Percentiles rank a stretch among this genome's conserved stretches.
phyloP scores from a whole-genome alignment of 1,284 basidiomycete species.

The Rhodotorula sp. region DNA sequence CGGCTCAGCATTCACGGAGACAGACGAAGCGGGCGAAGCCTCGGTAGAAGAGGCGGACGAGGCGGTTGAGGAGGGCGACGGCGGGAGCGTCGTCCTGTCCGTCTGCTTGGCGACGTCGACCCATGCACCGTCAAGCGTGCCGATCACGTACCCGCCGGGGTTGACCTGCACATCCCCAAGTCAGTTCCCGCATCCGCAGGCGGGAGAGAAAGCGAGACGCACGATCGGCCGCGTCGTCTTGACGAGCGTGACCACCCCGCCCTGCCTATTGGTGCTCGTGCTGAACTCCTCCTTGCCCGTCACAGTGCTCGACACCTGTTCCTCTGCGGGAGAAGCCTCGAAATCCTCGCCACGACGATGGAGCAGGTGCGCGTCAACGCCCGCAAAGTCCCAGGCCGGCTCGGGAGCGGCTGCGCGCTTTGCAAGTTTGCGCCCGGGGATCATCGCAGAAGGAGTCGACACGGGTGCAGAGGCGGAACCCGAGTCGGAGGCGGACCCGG shows the following conservation, averaged over 20 bases:
- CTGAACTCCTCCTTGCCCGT: slow-evolving; percentile 13
- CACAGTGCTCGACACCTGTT: too few species aligned
- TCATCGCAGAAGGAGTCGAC: not conserved
- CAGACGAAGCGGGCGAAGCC: not conserved
- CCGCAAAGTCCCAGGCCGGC: slow-evolving; percentile 6
- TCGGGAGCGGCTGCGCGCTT: not conserved
- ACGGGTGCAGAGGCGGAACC: not conserved
- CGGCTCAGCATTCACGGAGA: not conserved
- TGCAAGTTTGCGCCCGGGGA: not conserved
- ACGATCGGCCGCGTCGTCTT: slow-evolving; percentile 42
- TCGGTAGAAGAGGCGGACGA: not conserved
- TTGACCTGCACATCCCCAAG: slow-evolving; percentile 14
- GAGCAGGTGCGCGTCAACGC: slow-evolving; percentile 18
- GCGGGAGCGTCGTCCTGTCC: not conserved
- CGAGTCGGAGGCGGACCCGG: not conserved
- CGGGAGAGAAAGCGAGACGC: not conserved
- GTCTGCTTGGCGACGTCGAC: slow-evolving; percentile 28
- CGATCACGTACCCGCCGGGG: slow-evolving; percentile 32
- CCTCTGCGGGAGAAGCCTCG: not conserved
- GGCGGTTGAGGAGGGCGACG: not conserved
- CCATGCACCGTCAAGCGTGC: slow-evolving; percentile 33
- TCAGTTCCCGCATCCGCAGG: too few species aligned
- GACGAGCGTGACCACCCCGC: slow-evolving; percentile 20
- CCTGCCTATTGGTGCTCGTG: slow-evolving; percentile 17
- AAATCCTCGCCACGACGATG: slow-evolving; percentile 17